Conservation (phyloP, 768 basidiomycete species). For the Kwoniella heveanensis region DNA sequence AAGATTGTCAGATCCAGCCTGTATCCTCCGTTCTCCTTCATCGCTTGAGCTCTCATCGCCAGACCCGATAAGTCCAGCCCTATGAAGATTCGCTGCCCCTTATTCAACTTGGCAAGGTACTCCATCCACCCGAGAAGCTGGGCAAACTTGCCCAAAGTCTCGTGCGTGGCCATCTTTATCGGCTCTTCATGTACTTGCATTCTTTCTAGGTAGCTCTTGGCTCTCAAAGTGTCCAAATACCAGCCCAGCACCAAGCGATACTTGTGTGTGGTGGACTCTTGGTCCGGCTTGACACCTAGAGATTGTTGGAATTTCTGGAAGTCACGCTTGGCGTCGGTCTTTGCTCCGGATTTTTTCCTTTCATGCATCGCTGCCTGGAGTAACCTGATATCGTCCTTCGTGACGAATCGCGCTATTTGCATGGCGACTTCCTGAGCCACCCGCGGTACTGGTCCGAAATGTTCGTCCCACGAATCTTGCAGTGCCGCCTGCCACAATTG, state of each 20-base stretch:
- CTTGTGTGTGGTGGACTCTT: conserved; percentile 4
- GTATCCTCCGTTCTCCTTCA: conserved; percentile 14
- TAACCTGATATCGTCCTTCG: conserved; percentile 1
- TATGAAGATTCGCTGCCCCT: conserved; percentile 11
- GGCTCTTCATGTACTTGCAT: conserved; percentile 10
- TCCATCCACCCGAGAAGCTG: conserved; percentile 21
- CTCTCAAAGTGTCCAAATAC: conserved; percentile 20
- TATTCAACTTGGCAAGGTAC: conserved; percentile 14
- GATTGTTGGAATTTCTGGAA: background rate
- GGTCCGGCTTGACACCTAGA: conserved; percentile 2
- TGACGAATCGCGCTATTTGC: background rate
- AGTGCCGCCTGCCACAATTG: conserved; percentile 15
- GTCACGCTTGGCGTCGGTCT: conserved; percentile 1
- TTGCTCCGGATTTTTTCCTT: background rate
- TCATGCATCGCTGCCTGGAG: conserved; percentile 8
- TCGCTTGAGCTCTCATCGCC: conserved; percentile 14
- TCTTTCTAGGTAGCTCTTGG: background rate
- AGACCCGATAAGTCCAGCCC: conserved; percentile 24
- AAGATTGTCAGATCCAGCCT: conserved; percentile 28
- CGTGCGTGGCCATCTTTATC: conserved; percentile 9
- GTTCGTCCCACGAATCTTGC: conserved; percentile 23
- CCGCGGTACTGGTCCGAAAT: conserved; percentile 16
- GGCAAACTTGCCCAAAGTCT: background rate
- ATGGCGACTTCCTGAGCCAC: background rate
- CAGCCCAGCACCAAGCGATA: conserved; percentile 12